Percentiles rank a stretch among this genome's conserved stretches.
Conservation (phyloP, 2,329 filamentous ascomycete species). For the Aschersonia sp. region DNA sequence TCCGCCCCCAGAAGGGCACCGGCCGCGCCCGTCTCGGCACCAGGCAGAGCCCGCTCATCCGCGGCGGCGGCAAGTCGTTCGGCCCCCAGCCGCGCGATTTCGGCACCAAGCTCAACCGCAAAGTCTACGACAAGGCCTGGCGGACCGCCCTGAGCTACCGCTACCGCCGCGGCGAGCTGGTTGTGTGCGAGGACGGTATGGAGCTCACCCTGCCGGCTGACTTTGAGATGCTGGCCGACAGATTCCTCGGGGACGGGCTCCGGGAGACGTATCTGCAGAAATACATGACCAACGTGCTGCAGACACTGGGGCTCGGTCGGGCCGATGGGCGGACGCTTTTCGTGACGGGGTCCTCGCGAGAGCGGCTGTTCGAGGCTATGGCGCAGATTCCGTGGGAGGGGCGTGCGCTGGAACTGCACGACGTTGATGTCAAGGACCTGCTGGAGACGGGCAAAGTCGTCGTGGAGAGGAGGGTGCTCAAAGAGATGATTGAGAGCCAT, state of each 20-base stretch:
- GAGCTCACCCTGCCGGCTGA: conserved; percentile 45
- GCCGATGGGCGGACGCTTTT: conserved; percentile 58
- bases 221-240: conserved; percentile 27
- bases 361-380: conserved; percentile 53
- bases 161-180: conserved; percentile 72
- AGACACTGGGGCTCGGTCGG: conserved; percentile 54
- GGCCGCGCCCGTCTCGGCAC: conserved; percentile 68
- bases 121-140: conserved; percentile 93
- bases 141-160: conserved; percentile 86
- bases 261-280: conserved; percentile 42
- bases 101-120: conserved; percentile 63
- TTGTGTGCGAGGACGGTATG: conserved; percentile 68
- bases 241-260: conserved; percentile 31
- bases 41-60: conserved; percentile 66
- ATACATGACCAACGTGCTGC: conserved; percentile 54
- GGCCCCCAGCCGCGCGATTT: conserved; percentile 93
- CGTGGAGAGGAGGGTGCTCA: conserved; percentile 69
- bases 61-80: conserved; percentile 75
- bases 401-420: conserved; percentile 51
- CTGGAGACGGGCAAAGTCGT: conserved; percentile 74
- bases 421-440: conserved; percentile 92
- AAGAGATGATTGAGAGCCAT: conserved; percentile 58
- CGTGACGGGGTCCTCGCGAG: conserved; percentile 47
- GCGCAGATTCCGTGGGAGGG: conserved; percentile 50
- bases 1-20: conserved; percentile 74